phyloP scores from a whole-genome alignment of 768 basidiomycete species.

The Myochromella boudieri region DNA sequence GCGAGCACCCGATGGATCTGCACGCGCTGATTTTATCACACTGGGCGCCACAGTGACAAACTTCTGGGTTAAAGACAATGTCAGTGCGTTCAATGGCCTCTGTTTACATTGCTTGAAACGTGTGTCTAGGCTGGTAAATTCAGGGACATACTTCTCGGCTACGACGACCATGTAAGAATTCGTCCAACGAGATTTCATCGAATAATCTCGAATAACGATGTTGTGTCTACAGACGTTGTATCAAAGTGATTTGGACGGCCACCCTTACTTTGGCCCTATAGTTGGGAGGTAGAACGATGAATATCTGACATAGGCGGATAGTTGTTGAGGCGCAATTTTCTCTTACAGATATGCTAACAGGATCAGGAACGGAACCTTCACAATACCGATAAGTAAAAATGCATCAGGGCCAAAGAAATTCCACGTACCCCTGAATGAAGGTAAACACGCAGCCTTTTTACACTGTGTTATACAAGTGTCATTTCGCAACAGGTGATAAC shows the following conservation, averaged over 20 bases:
- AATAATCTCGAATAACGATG: background rate
- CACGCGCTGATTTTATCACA: conserved; percentile 42
- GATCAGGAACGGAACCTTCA: conserved; percentile 43
- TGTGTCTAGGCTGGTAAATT: conserved; percentile 31
- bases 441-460: conserved; percentile 22
- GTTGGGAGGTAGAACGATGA: conserved; percentile 31
- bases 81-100: conserved; percentile 6
- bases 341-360: conserved; percentile 39
- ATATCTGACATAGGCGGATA: background rate
- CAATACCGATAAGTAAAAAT: conserved; percentile 40
- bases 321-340: background rate
- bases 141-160: conserved; percentile 48
- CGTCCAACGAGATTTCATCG: background rate
- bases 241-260: conserved; percentile 31
- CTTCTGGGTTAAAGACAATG: conserved; percentile 49
- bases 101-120: background rate
- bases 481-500: conserved; percentile 37
- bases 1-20: conserved; percentile 37
- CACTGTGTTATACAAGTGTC: background rate
- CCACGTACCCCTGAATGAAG: conserved; percentile 38
- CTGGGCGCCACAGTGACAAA: conserved; percentile 44
- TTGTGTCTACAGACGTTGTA: conserved; percentile 27
- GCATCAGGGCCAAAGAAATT: conserved; percentile 36
- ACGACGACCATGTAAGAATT: conserved; percentile 37
- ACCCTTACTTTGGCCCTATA: conserved; percentile 41